phyloP scores from a whole-genome alignment of 176 grass and related monocot genomes.

The Avena eriantha region DNA sequence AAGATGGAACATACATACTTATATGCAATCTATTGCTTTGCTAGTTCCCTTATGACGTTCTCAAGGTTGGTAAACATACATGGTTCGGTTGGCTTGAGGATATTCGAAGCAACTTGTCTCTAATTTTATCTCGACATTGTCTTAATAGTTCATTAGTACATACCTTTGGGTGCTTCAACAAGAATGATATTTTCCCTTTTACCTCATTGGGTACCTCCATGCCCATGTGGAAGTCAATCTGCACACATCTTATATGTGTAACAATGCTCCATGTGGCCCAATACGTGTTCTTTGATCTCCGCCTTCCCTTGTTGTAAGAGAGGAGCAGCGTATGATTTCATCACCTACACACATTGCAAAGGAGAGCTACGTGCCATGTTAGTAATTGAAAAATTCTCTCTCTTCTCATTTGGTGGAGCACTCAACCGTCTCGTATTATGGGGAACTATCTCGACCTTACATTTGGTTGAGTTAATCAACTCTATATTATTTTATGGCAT shows the following conservation, averaged over 20 bases:
- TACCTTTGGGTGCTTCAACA: not conserved
- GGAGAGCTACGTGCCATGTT: not conserved
- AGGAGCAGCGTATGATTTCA: not conserved
- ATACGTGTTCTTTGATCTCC: not conserved
- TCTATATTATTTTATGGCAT: not conserved
- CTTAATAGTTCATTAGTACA: not conserved
- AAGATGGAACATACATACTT: not conserved
- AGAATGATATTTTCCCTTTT: no score
- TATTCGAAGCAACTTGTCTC: not conserved
- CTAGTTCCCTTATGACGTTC: not conserved
- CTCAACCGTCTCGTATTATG: not conserved
- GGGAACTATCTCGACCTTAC: no score
- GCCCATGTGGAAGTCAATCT: no score
- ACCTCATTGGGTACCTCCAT: no score
- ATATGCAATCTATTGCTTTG: not conserved
- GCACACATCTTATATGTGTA: no score
- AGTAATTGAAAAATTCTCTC: not conserved
- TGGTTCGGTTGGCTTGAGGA: not conserved
- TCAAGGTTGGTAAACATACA: not conserved
- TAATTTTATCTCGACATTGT: not conserved
- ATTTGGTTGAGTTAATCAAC: not conserved
- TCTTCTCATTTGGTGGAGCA: not conserved
- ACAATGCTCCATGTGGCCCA: no score
- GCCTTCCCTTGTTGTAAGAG: not conserved
- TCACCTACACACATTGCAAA: not conserved